Evolutionary conservation across 1,284 basidiomycete species (phyloP).

Genomic region (Ceratobasidium sp.): DNA sequence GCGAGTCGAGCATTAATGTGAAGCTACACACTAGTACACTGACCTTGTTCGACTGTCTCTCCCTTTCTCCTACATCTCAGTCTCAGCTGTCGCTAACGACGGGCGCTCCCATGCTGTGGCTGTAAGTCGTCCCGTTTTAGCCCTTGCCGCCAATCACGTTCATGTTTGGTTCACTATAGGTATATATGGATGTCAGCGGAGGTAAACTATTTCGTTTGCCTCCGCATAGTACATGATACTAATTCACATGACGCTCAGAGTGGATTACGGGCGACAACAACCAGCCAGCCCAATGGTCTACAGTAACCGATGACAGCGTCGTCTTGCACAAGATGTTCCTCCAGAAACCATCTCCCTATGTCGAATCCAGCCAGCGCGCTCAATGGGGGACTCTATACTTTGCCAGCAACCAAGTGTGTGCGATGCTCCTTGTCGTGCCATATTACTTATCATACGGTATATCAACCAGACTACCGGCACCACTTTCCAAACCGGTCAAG

Average conservation of each 20-base stretch:
- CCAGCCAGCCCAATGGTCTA: slow-evolving; percentile 61
- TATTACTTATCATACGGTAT: slow-evolving; percentile 5
- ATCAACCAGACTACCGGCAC: slow-evolving; percentile 55
- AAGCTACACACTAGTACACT: slow-evolving; percentile 42
- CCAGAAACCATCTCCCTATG: slow-evolving; percentile 57
- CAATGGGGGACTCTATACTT: slow-evolving; percentile 67
- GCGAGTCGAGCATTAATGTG: neutral
- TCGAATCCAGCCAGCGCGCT: slow-evolving; percentile 64
- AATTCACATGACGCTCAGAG: slow-evolving; percentile 46
- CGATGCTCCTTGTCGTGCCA: too few species aligned
- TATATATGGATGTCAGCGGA: slow-evolving; percentile 59
- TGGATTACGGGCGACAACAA: slow-evolving; percentile 62
- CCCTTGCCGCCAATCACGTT: neutral
- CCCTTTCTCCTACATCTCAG: slow-evolving; percentile 66
- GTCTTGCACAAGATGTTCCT: slow-evolving; percentile 65
- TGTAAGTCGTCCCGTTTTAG: neutral
- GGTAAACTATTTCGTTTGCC: neutral
- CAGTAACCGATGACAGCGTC: slow-evolving; percentile 52
- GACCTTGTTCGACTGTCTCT: slow-evolving; percentile 58
- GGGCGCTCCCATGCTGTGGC: slow-evolving; percentile 60
- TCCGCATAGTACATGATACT: neutral
- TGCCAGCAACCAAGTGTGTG: slow-evolving; percentile 55
- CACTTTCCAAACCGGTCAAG: slow-evolving; percentile 68
- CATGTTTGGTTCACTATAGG: slow-evolving; percentile 49
- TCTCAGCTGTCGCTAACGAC: slow-evolving; percentile 64